Base-by-base conservation (phyloP, 1,139 yeast genomes). In the Taphrina confusa region DNA sequence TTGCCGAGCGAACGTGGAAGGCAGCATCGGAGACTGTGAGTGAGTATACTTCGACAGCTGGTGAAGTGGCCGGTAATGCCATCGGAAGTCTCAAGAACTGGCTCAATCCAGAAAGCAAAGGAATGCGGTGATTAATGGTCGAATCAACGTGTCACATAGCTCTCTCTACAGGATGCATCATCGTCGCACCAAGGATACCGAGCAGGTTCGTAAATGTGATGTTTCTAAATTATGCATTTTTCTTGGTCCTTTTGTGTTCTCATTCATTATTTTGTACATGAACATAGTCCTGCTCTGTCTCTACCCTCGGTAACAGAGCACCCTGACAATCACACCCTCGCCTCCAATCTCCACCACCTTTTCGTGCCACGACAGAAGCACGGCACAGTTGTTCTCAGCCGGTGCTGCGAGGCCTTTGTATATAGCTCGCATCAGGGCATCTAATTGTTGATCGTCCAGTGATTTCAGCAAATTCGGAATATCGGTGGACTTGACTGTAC, bases 281-380 rank as follows among this genome's bases (percentile, higher is more conserved):
- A 42, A 30, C 31, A 42, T 2, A 25, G 3, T 6, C 47, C 20
- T 18, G 28, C 25, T 42, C 14, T 16, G 12, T 3, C 11, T 18
- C 52, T 47, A 47, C 14, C 45, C 58, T 42, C 58, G 18, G 36
- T 54, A 33, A n/a, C 51, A 42, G 45, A 54, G 34, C 23, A 45
- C 49, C 36, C 58, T 28, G 22, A 54, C 58, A 25, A 54, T 54
- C 45, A 54, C 58, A 34, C 58, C 58, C 28, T 54, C 58, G 25
- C 58, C 58, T 25, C 58, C 58, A 8, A 44, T 16, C 20, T 54
- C 58, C 12, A 54, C 58, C 28, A 66, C 68, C 74, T 89, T 90
- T 68, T 92, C 97, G 71, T 86, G 89, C 98, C 98, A 94, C 39
- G 84, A 80, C 69, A 94, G 81, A 68, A 94, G 74, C 60, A 85